Evolutionary conservation across 805 yeast species (phyloP), one percentile per base, ranked within the genome.

Genomic region (Teunomyces funiuensis): DNA sequence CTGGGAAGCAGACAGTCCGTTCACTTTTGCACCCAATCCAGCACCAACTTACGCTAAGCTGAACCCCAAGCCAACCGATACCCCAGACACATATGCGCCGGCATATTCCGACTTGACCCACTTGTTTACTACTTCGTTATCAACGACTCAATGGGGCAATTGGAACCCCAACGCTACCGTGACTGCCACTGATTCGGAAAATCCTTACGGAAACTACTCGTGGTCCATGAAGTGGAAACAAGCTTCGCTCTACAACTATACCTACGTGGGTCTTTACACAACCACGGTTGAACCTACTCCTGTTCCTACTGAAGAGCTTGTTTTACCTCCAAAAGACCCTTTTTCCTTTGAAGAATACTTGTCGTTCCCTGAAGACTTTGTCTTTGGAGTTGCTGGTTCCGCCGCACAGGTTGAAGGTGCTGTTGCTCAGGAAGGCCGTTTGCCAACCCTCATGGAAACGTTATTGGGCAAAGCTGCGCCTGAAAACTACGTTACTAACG

Each of bases 391-490:
- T 45, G 65, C 65, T n/a, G 57, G 64, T 10, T 57, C 66, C 14
- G 65, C 66, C n/a, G 54, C 58, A 23, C 71, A 65, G 47, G 54
- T 63, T 30, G 70, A 65, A 48, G 69, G 69, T 18, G 66, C 70
- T 8, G 54, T 56, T 25, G 56, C 57, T 18, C 62, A 54, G 14
- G 65, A 64, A 41, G 63, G 65, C 5, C 51, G 62, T 33, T 51
- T 60, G 2, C 69, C 67, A 8, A 47, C 63, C 9, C 45, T 61
- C 18, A 48, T 55, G 53, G 70, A 65, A 43, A 39, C 49, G 19
- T 31, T 54, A 5, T 17, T 20, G 6, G 31, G 37, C 10, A 45
- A 41, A 22, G 27, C 31, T n/a, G 37, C 39, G 14, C 53, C 56
- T 4, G 49, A 55, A 28, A 55, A 57, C 36, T 51, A 44, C 26